Percentiles rank a stretch among this genome's conserved stretches.
phyloP scores from a whole-genome alignment of 1,284 basidiomycete genomes.

The Puccinia polysora region DNA sequence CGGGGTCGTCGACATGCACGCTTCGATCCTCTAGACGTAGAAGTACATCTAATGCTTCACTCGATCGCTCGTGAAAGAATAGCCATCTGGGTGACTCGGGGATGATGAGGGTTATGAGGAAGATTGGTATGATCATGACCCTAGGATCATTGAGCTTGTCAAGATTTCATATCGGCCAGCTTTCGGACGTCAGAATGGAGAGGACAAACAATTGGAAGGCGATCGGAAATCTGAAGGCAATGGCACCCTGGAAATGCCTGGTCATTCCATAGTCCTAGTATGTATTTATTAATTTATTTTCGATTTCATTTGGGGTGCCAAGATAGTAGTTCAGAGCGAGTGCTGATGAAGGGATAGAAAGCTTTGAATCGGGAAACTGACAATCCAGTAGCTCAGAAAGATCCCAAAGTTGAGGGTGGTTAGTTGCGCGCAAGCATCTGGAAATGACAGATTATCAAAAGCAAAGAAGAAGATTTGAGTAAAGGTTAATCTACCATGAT shows the following conservation, averaged over 20 bases:
- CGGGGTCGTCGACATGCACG: slow-evolving; percentile 45
- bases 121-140: slow-evolving; percentile 48
- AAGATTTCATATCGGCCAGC: too few species aligned
- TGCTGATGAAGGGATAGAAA: background rate
- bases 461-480: background rate
- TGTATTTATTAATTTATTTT: background rate
- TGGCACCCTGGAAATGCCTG: slow-evolving; percentile 24
- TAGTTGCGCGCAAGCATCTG: slow-evolving; percentile 51
- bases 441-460: background rate
- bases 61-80: slow-evolving; percentile 47
- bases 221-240: slow-evolving; percentile 45
- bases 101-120: slow-evolving; percentile 47
- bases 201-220: slow-evolving; percentile 45
- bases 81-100: slow-evolving; percentile 53
- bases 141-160: background rate
- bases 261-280: slow-evolving; percentile 50
- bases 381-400: slow-evolving; percentile 49
- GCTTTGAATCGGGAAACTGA: background rate
- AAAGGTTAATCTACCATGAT: background rate
- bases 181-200: too few species aligned
- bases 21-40: slow-evolving; percentile 47
- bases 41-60: slow-evolving; percentile 48
- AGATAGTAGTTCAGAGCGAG: background rate
- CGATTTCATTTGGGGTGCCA: background rate
- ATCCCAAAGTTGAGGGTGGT: slow-evolving; percentile 52